Evolutionary conservation across 2,329 filamentous ascomycete species (phyloP), one percentile per base, ranked within the genome.

Genomic region (Fusarium sp.): DNA sequence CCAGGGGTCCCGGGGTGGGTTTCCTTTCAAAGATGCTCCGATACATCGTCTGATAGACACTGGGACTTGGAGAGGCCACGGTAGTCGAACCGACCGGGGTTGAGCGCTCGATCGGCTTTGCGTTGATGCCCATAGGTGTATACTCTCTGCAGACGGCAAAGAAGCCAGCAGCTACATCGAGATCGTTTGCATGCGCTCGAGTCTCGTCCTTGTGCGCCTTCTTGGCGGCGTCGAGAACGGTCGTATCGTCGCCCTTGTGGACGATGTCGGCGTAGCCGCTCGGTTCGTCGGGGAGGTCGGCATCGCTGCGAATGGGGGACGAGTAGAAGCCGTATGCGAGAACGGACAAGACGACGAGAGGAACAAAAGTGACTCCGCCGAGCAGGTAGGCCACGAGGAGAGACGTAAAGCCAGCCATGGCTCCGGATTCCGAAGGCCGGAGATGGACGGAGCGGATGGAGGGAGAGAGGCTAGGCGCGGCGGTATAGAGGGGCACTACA

Each of bases 31-130:
- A 98, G 67, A 99, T 91, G 78, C 92, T 97, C 77, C 93, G 86
- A 81, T 99, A 99, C 93, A 99, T 97, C 78, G 91, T 91, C 85
- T 98, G 96, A 80, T 98, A 98, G 36, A 99, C 95, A 78, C 95
- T 97, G 61, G 92, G 93, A 76, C 93, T 97, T 61, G 93, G 91
- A 42, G 91, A 84, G 33, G 90, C 88, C 46, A 96, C 89, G 14
- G 91, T 90, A 57, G 87, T 81, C 61, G 91, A 89, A 16, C 93
- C 93, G 11, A 92, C 87, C 6, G 93, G 93, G 0, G 92, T 95
- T 31, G 90, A 88, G 65, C 93, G 88, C 81, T 97, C 94, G 63
- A 95, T 93, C 6, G 94, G 93, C 81, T 95, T 97, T 65, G 93
- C 93, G 82, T 96, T 96, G 79, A 97, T 90, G 42, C 93, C 94